phyloP scores from a whole-genome alignment of 345 rosid species.

The Syzygium aqueum region DNA sequence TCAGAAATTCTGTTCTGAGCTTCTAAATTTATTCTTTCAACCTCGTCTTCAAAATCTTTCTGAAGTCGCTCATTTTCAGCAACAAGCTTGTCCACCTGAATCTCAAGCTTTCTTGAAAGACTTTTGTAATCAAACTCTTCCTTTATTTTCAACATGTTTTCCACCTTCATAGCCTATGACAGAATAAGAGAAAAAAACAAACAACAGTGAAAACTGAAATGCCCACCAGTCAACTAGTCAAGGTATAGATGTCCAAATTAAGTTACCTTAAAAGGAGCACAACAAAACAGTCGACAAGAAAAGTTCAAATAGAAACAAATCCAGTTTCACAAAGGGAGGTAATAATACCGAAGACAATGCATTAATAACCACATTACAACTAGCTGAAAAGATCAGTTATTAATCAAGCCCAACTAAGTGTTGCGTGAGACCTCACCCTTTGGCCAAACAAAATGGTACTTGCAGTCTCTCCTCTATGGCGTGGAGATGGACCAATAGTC shows the following conservation, averaged over 20 bases:
- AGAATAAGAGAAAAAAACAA: not conserved
- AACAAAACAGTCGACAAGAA: not conserved
- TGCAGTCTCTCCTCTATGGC: slow-evolving; percentile 97
- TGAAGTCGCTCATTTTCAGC: slow-evolving; percentile 95
- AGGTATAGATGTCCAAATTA: not conserved
- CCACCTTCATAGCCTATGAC: slow-evolving; percentile 97
- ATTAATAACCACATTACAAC: not conserved
- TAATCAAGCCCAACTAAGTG: not conserved
- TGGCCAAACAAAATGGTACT: slow-evolving; percentile 99
- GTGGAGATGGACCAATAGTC: slow-evolving; percentile 97
- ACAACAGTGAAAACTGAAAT: not conserved
- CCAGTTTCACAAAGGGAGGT: not conserved
- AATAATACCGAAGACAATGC: not conserved
- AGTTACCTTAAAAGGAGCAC: not conserved
- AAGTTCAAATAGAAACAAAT: not conserved
- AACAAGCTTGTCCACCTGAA: slow-evolving; percentile 83
- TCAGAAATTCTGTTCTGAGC: slow-evolving; percentile 70
- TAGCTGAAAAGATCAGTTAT: not conserved
- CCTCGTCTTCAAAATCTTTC: slow-evolving; percentile 78
- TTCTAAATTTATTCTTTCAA: slow-evolving; percentile 67
- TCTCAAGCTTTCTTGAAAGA: slow-evolving; percentile 83
- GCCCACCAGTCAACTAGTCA: not conserved
- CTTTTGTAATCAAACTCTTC: slow-evolving; percentile 99
- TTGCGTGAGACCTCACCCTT: slow-evolving; percentile 43
- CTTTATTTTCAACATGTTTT: slow-evolving; percentile 96